phyloP scores from a whole-genome alignment of 257 asterid species.

The Solanum neorickii region DNA sequence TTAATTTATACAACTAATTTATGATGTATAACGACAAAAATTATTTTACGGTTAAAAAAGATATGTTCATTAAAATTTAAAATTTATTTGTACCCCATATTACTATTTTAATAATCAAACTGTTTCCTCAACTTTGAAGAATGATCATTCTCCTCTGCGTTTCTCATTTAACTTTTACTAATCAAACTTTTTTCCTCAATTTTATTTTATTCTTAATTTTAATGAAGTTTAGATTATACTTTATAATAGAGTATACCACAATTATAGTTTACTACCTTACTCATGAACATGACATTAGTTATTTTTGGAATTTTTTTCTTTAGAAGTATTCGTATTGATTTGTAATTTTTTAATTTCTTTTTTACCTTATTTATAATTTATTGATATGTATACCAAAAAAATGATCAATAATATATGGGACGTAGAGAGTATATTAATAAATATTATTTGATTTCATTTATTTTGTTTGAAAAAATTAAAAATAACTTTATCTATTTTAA shows the following conservation, averaged over 20 bases:
- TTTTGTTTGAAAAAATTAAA: neutral
- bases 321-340: too few species aligned
- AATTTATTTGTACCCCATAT: neutral
- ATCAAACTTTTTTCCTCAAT: neutral
- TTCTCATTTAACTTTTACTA: neutral
- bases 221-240: neutral
- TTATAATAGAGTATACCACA: neutral
- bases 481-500: neutral
- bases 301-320: too few species aligned
- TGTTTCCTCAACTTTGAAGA: neutral
- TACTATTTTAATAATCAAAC: neutral
- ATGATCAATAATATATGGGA: neutral
- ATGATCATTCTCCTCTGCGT: neutral
- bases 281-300: too few species aligned
- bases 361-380: too few species aligned
- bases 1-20: too few species aligned
- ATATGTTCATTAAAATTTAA: too few species aligned
- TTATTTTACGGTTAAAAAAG: too few species aligned
- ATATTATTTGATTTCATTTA: too few species aligned
- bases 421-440: neutral
- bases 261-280: neutral
- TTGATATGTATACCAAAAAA: neutral
- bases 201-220: too few species aligned
- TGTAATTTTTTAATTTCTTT: too few species aligned
- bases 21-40: too few species aligned